These are phyloP conservation scores for Uronychia binucleata DNA, from an alignment of 73 alveolate genomes.

Conservation along the genomic window DNA sequence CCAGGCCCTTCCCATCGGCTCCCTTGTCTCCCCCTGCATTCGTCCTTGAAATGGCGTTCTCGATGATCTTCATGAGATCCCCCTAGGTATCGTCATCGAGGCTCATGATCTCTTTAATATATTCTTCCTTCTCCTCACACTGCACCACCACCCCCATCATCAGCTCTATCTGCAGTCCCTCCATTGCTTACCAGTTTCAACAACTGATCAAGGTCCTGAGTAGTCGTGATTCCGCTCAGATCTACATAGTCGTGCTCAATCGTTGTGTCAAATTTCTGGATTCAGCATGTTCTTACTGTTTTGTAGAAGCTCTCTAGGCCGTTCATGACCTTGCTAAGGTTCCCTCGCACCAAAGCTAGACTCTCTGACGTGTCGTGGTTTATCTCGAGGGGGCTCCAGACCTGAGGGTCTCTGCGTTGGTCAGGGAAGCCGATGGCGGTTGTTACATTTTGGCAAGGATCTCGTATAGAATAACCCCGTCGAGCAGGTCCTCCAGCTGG, in stretches of 20 bases:
- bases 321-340: neutral
- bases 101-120: slow-evolving; percentile 23
- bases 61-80: slow-evolving; percentile 38
- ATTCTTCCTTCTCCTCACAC: slow-evolving; percentile 43
- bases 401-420: neutral
- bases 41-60: slow-evolving; percentile 10
- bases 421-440: neutral
- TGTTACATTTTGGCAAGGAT: neutral
- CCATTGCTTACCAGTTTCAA: neutral
- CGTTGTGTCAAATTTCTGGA: neutral
- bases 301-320: neutral
- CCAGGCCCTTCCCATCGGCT: slow-evolving; percentile 10
- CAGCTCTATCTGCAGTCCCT: slow-evolving; percentile 14
- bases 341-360: neutral
- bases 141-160: slow-evolving; percentile 39
- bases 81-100: slow-evolving; percentile 38
- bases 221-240: neutral
- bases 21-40: slow-evolving; percentile 24
- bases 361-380: neutral
- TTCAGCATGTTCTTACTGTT: neutral
- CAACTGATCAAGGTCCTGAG: neutral
- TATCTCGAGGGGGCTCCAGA: neutral
- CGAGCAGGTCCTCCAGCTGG: neutral
- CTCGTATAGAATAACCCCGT: neutral
- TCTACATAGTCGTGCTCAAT: neutral